Evolutionary conservation across 345 rosid species (phyloP), one percentile per base, ranked within the genome.

Genomic region (Eutrema heterophyllum): DNA sequence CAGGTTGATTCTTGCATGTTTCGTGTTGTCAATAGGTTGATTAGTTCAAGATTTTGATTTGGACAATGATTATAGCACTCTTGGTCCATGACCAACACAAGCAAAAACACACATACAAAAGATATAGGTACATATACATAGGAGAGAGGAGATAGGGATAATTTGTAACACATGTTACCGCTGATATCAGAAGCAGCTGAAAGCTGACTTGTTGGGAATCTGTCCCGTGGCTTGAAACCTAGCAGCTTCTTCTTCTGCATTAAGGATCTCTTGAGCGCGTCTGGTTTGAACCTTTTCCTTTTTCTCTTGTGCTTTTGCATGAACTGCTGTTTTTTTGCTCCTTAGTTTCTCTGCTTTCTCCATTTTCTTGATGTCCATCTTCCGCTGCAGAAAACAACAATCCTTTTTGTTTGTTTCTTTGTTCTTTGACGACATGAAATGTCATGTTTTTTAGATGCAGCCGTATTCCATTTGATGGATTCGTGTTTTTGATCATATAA

Each of bases 231-330:
- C 96, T 5, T 87, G 92, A 78, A 82, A 78, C 76, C 82, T 88
- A 12, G 91, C 97, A 64, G 96, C 93, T 67, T 44, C 73, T 68
- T 95, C 97, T 82, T 88, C 97, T 0, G 92, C 93, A 63, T 86
- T 82, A 5, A 95, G 88, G 13, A 87, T 1, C 72, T 88, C 86
- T 86, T 88, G 89, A 29, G 89, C 89, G 0, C 85, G 88, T 68
- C 66, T 77, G 53, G 97, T 91, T 70, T 90, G 93, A 50, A 90
- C 88, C 40, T 72, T 65, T 30, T 93, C 97, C 75, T 80, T 85
- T 77, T 86, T 86, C 45, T 89, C 91, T 81, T 84, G 95, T 56
- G 97, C 93, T 62, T 81, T 64, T 77, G 78, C 91, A 80, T 87
- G 93, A 40, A 89, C 46, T 55, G 79, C 46, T 53, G 87, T 97